Conservation (phyloP, 371 early-diverging fungal genomes). For the Mortierella sp. region DNA sequence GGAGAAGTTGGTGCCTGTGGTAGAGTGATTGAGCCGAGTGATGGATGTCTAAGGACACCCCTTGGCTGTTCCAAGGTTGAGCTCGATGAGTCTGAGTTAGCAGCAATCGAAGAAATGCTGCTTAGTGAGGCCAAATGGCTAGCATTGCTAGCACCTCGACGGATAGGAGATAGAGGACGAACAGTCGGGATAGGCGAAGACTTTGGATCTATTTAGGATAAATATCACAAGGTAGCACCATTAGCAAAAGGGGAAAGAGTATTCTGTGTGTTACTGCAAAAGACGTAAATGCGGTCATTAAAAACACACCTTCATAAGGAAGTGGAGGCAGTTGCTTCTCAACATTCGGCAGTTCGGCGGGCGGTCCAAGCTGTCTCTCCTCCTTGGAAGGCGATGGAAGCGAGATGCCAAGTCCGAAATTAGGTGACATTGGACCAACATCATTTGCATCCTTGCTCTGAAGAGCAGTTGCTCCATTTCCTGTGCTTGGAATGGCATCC, state of each 20-base stretch:
- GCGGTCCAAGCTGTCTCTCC: constrained; percentile 1
- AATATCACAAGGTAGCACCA: background rate
- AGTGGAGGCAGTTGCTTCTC: constrained; percentile 34
- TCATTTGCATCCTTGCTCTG: background rate
- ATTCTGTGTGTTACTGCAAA: background rate
- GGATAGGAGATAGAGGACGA: constrained; percentile 51
- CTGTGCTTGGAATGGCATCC: background rate
- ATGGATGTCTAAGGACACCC: constrained; percentile 14
- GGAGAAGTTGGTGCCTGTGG: constrained; percentile 47
- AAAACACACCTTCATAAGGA: constrained; percentile 31
- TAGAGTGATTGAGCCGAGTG: constrained; percentile 26
- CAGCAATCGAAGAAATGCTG: constrained; percentile 31
- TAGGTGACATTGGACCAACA: constrained; percentile 1
- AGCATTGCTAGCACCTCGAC: constrained; percentile 20
- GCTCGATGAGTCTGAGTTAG: background rate
- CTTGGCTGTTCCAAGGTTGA: constrained; percentile 16
- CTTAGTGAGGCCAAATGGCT: constrained; percentile 18
- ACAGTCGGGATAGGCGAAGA: constrained; percentile 18
- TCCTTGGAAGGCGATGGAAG: constrained; percentile 17
- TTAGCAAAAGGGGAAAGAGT: background rate
- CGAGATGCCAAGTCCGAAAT: constrained; percentile 40
- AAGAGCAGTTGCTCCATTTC: background rate
- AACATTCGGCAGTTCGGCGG: background rate
- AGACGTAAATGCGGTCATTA: background rate
- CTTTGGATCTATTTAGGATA: background rate